A percentile compares a stretch with the other conserved stretches of the same genome.
These are phyloP conservation scores for maize (Zea mays) DNA, from an alignment of 176 grass and related monocot species.

Conservation along the genomic window Zm-B73-REFERENCE-NAM-5.0 NC_050098.1:46170501-46171000, in stretches of 20 bases:
- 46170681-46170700: constrained; percentile 77
- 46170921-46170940: constrained; percentile 88
- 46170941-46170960: constrained; percentile 33
- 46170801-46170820: constrained; percentile 61
- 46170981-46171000: constrained; percentile 76
- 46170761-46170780: constrained; percentile 84
- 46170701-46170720: constrained; percentile 62
- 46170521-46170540: constrained; percentile 22
- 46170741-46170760: constrained; percentile 60
- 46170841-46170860: constrained; percentile 51
- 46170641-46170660: constrained; percentile 66
- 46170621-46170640: background rate
- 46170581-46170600: constrained; percentile 48
- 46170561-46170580: constrained; percentile 51
- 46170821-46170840: constrained; percentile 54
- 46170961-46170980: constrained; percentile 36
- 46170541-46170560: constrained; percentile 26
- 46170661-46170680: constrained; percentile 85
- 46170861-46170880: constrained; percentile 21
- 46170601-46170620: constrained; percentile 39
- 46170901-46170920: constrained; percentile 62
- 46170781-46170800: constrained; percentile 85
- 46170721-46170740: constrained; percentile 66
- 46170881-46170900: constrained; percentile 58
- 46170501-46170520: constrained; percentile 37